A percentile compares a stretch with the other conserved stretches of the same genome.
These are phyloP conservation scores for Alternaria angustiovoidea DNA, from an alignment of 2,329 filamentous ascomycete genomes.

Conservation along the genomic window DNA sequence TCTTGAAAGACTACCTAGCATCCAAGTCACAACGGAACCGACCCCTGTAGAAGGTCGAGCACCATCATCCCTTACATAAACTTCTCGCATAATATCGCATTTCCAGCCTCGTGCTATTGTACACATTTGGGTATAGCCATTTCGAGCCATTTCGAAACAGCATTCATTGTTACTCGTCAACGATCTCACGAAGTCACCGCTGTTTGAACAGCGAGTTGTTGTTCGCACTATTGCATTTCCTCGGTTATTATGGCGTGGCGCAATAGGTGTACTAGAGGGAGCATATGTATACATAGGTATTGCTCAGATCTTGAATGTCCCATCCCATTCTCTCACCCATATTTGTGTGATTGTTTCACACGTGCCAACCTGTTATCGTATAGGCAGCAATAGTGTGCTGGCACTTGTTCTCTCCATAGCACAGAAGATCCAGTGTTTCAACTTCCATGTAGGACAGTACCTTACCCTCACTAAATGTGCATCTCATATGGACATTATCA, in stretches of 20 bases:
- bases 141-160: not conserved
- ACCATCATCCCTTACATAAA: slow-evolving; percentile 19
- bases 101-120: not conserved
- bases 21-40: slow-evolving; percentile 53
- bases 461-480: too few species aligned
- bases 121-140: not conserved
- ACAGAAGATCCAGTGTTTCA: too few species aligned
- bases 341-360: not conserved
- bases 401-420: too few species aligned
- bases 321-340: not conserved
- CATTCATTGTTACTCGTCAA: not conserved
- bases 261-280: not conserved
- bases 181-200: not conserved
- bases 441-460: too few species aligned
- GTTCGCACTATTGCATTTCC: not conserved
- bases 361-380: too few species aligned
- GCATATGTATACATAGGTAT: not conserved
- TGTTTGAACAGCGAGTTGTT: not conserved
- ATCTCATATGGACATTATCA: not conserved
- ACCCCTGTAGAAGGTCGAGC: slow-evolving; percentile 30
- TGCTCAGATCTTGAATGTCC: not conserved
- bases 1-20: slow-evolving; percentile 54
- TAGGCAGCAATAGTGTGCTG: too few species aligned
- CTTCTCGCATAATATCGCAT: not conserved
- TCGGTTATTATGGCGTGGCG: not conserved